Conservation (phyloP, 2,329 filamentous ascomycete genomes). For the Rhinocladiella similis region DNA sequence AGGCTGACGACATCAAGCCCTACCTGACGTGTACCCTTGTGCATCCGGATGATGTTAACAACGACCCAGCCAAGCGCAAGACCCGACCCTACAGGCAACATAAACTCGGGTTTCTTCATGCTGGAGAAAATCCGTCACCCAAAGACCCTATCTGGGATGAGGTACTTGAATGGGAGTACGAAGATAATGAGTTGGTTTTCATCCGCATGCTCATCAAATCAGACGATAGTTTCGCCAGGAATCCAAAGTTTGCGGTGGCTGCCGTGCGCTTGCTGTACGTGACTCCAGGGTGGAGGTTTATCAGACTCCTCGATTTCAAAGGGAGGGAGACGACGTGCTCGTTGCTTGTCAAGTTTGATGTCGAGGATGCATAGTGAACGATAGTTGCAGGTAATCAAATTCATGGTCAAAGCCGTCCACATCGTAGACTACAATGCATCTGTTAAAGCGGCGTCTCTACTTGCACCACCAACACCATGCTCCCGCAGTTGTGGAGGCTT, state of each 20-base stretch:
- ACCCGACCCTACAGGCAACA: slow-evolving; percentile 28
- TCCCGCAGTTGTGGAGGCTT: background rate
- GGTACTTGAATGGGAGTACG: slow-evolving; percentile 27
- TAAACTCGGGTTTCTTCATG: slow-evolving; percentile 25
- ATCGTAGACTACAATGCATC: background rate
- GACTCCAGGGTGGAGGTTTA: slow-evolving; percentile 24
- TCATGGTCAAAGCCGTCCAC: background rate
- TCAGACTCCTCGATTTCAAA: slow-evolving; percentile 24
- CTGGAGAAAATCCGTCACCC: slow-evolving; percentile 16
- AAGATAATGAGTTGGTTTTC: slow-evolving; percentile 28
- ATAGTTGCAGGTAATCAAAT: background rate
- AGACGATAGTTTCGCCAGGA: slow-evolving; percentile 27
- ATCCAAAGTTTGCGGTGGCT: slow-evolving; percentile 26
- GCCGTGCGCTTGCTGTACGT: slow-evolving; percentile 28
- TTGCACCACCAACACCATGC: no score
- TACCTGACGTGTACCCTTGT: slow-evolving; percentile 29
- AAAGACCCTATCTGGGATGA: slow-evolving; percentile 30
- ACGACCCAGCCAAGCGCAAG: slow-evolving; percentile 24
- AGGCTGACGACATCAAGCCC: slow-evolving; percentile 26
- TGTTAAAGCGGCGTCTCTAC: no score
- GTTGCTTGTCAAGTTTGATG: slow-evolving; percentile 26
- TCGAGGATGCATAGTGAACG: slow-evolving; percentile 10
- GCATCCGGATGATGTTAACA: slow-evolving; percentile 21
- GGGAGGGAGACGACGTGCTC: slow-evolving; percentile 23
- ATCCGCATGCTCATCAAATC: slow-evolving; percentile 29